Evolutionary conservation across 768 basidiomycete species (phyloP), one percentile per base, ranked within the genome.

Genomic region (Russula vinacea): DNA sequence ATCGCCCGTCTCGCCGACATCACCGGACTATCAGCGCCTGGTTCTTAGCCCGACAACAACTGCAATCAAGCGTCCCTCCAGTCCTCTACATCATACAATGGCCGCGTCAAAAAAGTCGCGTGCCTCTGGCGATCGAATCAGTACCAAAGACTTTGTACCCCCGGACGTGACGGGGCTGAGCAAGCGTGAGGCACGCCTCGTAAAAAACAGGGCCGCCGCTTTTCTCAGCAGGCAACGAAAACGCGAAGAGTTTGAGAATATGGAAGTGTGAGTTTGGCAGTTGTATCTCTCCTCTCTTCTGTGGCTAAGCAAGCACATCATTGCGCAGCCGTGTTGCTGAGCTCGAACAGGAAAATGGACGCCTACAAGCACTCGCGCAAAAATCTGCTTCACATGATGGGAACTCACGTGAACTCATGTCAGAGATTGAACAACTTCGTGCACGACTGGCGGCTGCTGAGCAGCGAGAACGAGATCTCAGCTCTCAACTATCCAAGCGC

Each of bases 161-260:
- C 92, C 92, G 55, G 92, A 94, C 73, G 92, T 94, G 64, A 83
- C 85, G 64, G 93, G 93, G 56, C 82, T 94, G 64, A 86, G 82
- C 80, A 94, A 94, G 76, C 90, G 92, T 56, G 92, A 94, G 76
- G 92, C 92, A 65, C 86, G 92, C 58, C 82, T 94, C 10, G 89
- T 94, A 62, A 94, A 94, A 81, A 94, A 94, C 77, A 83, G 92
- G 62, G 92, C 92, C 14, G 92, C 92, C 13, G 92, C 92, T 63
- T 94, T 94, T 79, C 87, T 94, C 72, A 89, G 87, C 76, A 81
- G 92, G 73, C 92, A 94, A 75, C 82, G 92, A 70, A 94, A 94
- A 76, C 85, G 92, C 61, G 92, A 94, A 77, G 92, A 94, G 77
- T 94, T 92, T 71, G 92, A 94, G 76, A 79, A 73, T 71, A 93